These are phyloP conservation scores for Thalassiosira allenii DNA, from an alignment of 352 stramenopile species.

Conservation along the genomic window DNA sequence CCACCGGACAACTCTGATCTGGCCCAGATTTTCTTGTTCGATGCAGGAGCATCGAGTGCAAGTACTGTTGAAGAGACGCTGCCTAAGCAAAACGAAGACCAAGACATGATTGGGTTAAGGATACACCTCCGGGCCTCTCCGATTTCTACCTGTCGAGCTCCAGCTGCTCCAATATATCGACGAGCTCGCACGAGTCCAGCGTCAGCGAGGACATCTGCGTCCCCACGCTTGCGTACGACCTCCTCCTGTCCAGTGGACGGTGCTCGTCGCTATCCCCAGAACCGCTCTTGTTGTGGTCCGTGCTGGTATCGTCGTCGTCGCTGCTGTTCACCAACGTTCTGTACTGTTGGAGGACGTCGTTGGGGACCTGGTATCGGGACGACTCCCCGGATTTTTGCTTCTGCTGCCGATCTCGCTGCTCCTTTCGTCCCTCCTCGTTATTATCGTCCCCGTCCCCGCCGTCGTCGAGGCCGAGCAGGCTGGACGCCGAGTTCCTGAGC, in stretches of 20 bases:
- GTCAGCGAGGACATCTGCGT: conserved; percentile 33
- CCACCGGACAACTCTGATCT: no score
- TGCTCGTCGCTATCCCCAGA: no score
- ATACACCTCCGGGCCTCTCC: no score
- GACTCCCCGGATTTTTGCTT: not conserved
- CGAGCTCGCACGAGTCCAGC: conserved; percentile 8
- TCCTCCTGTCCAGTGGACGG: not conserved
- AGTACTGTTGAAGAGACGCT: no score
- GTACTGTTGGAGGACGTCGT: conserved; percentile 6
- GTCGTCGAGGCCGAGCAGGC: no score
- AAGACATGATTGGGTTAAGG: no score
- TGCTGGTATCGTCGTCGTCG: not conserved
- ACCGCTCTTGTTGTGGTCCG: not conserved
- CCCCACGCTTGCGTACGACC: not conserved
- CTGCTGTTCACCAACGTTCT: not conserved
- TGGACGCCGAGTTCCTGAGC: no score
- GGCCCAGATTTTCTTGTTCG: no score
- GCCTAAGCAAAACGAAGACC: no score
- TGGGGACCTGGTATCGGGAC: conserved; percentile 7
- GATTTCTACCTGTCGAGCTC: no score
- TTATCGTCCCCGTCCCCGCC: not conserved
- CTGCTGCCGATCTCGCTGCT: not conserved
- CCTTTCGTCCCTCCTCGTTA: not conserved
- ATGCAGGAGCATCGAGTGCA: no score
- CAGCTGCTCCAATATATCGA: conserved; percentile 39